Evolutionary conservation across 345 rosid species (phyloP).

Genomic region (Litchi chinensis): DNA sequence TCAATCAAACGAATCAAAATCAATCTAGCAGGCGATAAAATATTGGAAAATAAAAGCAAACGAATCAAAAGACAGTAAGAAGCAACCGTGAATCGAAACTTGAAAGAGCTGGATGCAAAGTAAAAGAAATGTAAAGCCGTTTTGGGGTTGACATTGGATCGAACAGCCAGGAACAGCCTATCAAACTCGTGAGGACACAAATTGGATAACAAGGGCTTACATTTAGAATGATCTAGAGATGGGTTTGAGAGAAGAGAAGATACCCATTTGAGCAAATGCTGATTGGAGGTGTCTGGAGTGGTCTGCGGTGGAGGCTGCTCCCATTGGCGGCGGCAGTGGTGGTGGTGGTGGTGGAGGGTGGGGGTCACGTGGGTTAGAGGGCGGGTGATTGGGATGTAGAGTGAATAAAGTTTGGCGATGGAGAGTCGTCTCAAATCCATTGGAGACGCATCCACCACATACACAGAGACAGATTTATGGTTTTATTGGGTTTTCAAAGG

Average conservation of each 20-base stretch:
- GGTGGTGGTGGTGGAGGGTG: conserved; percentile 9
- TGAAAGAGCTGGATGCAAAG: conserved; percentile 52
- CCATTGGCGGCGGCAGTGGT: background rate
- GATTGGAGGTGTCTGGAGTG: conserved; percentile 33
- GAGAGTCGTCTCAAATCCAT: conserved; percentile 68
- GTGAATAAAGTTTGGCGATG: conserved; percentile 27
- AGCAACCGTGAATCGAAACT: conserved; percentile 64
- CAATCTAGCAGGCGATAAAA: conserved; percentile 56
- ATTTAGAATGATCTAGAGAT: conserved; percentile 52
- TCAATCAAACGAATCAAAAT: conserved; percentile 68
- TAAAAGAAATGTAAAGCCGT: conserved; percentile 66
- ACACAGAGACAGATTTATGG: conserved; percentile 5
- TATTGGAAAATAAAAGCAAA: conserved; percentile 47
- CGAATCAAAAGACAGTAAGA: conserved; percentile 69
- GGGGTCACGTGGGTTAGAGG: conserved; percentile 43
- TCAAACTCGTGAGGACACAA: conserved; percentile 66
- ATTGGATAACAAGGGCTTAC: conserved; percentile 42
- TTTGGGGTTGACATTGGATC: conserved; percentile 54
- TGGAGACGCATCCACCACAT: background rate
- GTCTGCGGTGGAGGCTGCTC: conserved; percentile 23
- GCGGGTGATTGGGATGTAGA: conserved; percentile 34
- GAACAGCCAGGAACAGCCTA: conserved; percentile 39
- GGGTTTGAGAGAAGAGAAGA: conserved; percentile 54
- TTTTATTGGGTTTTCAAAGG: conserved; percentile 8
- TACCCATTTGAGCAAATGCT: conserved; percentile 37